Evolutionary conservation across 257 asterid genomes (phyloP).

Genomic region (Salvia miltiorrhiza): DNA sequence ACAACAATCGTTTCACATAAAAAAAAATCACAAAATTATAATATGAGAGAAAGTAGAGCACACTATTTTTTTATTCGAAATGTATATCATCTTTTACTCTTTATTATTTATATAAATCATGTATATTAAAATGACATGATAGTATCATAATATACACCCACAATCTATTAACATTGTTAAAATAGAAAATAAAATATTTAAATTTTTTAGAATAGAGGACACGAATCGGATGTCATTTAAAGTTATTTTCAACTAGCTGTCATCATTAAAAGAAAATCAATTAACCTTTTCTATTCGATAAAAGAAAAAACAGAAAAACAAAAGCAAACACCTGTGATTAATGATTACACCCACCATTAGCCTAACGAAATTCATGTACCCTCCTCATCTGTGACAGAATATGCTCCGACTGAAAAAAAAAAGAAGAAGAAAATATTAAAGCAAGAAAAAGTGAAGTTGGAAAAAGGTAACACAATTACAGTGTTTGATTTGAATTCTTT

Average conservation of each 20-base stretch:
- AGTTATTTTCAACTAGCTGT: slow-evolving; percentile 18
- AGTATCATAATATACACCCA: too few relatives aligned
- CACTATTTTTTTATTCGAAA: background rate
- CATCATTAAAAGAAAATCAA: slow-evolving; percentile 21
- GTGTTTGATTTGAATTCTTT: slow-evolving; percentile 29
- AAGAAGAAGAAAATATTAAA: background rate
- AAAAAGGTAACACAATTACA: slow-evolving; percentile 30
- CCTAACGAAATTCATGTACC: slow-evolving; percentile 23
- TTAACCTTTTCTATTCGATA: background rate
- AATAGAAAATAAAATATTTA: background rate
- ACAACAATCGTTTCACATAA: background rate
- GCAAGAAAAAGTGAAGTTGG: background rate
- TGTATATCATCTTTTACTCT: background rate
- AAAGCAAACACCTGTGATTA: slow-evolving; percentile 30
- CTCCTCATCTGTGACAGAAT: slow-evolving; percentile 5
- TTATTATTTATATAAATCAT: too few relatives aligned
- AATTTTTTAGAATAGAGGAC: background rate
- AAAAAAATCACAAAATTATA: background rate
- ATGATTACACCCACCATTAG: slow-evolving; percentile 47
- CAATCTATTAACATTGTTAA: too few relatives aligned
- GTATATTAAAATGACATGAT: background rate
- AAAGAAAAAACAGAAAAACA: background rate
- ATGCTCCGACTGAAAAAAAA: slow-evolving; percentile 5
- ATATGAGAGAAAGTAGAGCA: background rate
- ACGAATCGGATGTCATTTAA: background rate